phyloP scores from a whole-genome alignment of 768 basidiomycete genomes.

The Lactifluus pinguis region DNA sequence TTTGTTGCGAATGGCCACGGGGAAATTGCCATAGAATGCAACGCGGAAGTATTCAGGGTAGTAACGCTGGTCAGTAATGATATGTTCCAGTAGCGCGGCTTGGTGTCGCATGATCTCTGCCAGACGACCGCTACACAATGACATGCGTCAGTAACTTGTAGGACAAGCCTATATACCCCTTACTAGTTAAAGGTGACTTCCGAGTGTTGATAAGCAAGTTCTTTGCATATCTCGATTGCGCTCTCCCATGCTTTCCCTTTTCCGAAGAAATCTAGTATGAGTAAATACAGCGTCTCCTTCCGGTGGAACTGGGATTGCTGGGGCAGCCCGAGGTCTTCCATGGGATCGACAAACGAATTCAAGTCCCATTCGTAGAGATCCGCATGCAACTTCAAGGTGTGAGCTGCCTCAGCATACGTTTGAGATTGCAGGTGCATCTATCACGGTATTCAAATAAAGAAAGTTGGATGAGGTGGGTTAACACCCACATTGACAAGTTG shows the following conservation, averaged over 20 bases:
- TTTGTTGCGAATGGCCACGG: conserved; percentile 74
- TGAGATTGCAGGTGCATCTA: conserved; percentile 85
- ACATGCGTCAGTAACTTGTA: conserved; percentile 11
- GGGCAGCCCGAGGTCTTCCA: conserved; percentile 84
- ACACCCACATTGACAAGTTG: conserved; percentile 77
- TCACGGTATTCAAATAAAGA: not conserved
- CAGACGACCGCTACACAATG: conserved; percentile 50
- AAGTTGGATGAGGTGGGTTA: not conserved
- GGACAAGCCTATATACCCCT: conserved; percentile 21
- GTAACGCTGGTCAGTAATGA: conserved; percentile 72
- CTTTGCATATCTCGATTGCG: conserved; percentile 88
- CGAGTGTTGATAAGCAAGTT: conserved; percentile 80
- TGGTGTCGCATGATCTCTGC: conserved; percentile 83
- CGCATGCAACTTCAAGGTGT: conserved; percentile 89
- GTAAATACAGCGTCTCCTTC: conserved; percentile 84
- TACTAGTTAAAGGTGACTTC: conserved; percentile 89
- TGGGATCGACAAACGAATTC: conserved; percentile 69
- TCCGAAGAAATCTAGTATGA: conserved; percentile 91
- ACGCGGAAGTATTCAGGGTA: conserved; percentile 93
- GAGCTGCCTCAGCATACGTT: conserved; percentile 87
- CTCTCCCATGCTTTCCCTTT: conserved; percentile 98
- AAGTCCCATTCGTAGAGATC: conserved; percentile 90
- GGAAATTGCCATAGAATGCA: conserved; percentile 89
- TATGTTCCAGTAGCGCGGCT: conserved; percentile 80
- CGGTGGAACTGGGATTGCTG: conserved; percentile 91